A percentile compares a stretch with the other conserved stretches of the same genome.
Conservation (phyloP, 2,329 filamentous ascomycete genomes). For the Claviceps spartinae region DNA sequence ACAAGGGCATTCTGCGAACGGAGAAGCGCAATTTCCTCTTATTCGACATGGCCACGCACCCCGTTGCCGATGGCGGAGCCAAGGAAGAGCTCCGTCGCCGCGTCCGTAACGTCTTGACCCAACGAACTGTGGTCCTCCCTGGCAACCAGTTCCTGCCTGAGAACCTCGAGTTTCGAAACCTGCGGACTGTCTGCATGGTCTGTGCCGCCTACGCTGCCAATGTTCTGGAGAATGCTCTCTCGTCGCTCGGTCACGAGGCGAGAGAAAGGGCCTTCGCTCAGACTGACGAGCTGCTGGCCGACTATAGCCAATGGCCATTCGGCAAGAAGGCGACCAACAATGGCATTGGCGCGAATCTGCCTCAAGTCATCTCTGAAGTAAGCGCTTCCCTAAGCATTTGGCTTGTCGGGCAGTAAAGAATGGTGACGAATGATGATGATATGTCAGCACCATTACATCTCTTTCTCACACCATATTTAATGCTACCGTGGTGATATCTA, state of each 20-base stretch:
- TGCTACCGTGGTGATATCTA: no score
- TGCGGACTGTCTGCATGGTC: conserved; percentile 88
- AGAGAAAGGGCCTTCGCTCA: conserved; percentile 90
- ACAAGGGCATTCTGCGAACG: conserved; percentile 95
- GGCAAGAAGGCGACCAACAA: conserved; percentile 65
- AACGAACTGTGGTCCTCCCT: conserved; percentile 83
- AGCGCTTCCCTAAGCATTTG: conserved; percentile 9
- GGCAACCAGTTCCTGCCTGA: conserved; percentile 83
- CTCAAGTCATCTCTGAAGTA: conserved; percentile 69
- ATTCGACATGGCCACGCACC: conserved; percentile 99
- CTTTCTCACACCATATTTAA: not conserved
- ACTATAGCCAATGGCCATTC: conserved; percentile 98
- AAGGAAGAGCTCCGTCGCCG: conserved; percentile 94
- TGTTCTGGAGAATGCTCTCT: conserved; percentile 93
- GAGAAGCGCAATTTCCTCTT: conserved; percentile 99
- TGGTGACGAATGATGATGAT: not conserved
- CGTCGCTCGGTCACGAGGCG: conserved; percentile 84
- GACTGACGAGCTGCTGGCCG: conserved; percentile 87
- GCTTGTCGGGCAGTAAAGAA: not conserved
- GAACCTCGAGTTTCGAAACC: conserved; percentile 83
- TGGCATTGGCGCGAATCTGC: conserved; percentile 84
- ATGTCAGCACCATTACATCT: not conserved
- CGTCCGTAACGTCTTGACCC: conserved; percentile 83
- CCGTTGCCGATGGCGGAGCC: conserved; percentile 86
- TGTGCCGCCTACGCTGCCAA: conserved; percentile 97